Conservation (phyloP, 352 stramenopile species). For the Phytopythium aichiense region DNA sequence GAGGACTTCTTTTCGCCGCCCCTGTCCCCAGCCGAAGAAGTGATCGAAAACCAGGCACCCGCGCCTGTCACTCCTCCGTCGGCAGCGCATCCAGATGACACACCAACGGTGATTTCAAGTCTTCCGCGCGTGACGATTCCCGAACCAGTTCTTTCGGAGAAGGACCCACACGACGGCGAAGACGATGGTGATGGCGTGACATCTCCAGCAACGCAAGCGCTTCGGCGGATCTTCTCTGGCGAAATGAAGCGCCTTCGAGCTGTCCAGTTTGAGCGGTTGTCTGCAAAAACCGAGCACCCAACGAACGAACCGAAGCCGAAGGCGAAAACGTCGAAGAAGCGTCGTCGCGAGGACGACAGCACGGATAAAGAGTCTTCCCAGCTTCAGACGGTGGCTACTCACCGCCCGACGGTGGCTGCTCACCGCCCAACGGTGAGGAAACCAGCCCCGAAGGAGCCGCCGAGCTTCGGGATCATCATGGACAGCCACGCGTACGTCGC, state of each 20-base stretch:
- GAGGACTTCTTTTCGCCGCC: neutral
- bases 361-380: slow-evolving; percentile 5
- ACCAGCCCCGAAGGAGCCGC: slow-evolving; percentile 1
- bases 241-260: slow-evolving; percentile 7
- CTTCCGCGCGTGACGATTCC: neutral
- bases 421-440: too few relatives aligned
- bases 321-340: slow-evolving; percentile 10
- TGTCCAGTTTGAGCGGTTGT: neutral
- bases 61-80: neutral
- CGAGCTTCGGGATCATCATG: slow-evolving; percentile 17
- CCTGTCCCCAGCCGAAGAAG: neutral
- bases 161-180: neutral
- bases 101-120: neutral
- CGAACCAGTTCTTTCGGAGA: neutral
- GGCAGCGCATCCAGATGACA: neutral
- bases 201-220: slow-evolving; percentile 1
- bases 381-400: slow-evolving; percentile 1
- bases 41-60: neutral
- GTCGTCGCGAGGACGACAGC: neutral
- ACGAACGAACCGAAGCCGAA: neutral
- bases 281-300: neutral
- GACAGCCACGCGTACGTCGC: slow-evolving; percentile 26
- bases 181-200: neutral
- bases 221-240: slow-evolving; percentile 4
- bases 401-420: neutral